Base-by-base conservation (phyloP, 768 basidiomycete species). In the Phylloporus sp. region DNA sequence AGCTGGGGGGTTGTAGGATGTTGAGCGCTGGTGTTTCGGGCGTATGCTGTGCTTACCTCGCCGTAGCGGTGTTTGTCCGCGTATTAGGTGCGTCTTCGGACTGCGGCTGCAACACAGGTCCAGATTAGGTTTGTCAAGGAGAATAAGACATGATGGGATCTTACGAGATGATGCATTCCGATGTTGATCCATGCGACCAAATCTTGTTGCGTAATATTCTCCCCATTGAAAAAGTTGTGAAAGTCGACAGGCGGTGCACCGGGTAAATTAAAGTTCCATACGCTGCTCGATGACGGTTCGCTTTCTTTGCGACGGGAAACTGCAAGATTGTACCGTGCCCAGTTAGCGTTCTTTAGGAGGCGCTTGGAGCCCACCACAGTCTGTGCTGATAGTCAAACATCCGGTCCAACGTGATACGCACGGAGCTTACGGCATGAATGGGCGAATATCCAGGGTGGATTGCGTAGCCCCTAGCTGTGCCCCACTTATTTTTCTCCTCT, bases 21-120 rank as follows among this genome's bases (percentile, higher is more conserved):
- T 18, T 20, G n/a, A 34, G 15, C 9, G n/a, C 8, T 12, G 40
- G 18, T 27, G 15, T 35, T 38, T 43, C 15, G 9, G 41, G 35
- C n/a, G n/a, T 28, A 22, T 16, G 31, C 3, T 3, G 34, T 24
- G 52, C 70, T 35, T 51, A 80, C 80, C 76, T 80, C 0, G 80
- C 79, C 13, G 79, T 67, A 4, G 83, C 81, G 15, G 72, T 67
- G 59, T 78, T 82, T 6, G 79, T 80, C 49, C 79, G 76, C 2
- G 80, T 84, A 57, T 78, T 81, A 1, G 83, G 83, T 2, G 78
- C 73, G 65, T 85, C 83, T 66, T 86, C 84, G 5, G 84, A 77
- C 59, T 81, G 78, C 1, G 82, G 81, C 78, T 80, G 47, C 10
- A 50, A 31, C 23, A 23, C 27, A 39, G 7, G 20, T 31, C 38